These are phyloP conservation scores for Talaromyces sp. DNA, from an alignment of 2,329 filamentous ascomycete genomes.

Conservation along the genomic window DNA sequence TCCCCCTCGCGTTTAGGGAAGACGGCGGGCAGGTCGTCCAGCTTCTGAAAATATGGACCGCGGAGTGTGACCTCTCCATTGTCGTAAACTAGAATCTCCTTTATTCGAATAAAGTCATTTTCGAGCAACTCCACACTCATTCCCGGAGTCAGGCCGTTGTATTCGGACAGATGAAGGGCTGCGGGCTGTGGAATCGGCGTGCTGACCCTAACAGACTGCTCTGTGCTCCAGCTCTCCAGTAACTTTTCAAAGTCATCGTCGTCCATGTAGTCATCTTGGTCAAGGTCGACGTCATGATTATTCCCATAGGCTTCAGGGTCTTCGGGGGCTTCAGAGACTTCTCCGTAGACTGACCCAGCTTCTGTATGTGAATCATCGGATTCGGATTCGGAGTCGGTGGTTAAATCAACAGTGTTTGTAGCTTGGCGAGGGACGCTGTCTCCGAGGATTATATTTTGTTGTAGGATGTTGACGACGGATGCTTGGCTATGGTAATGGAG, in stretches of 20 bases:
- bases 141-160: constrained; percentile 18
- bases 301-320: no score
- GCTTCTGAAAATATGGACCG: constrained; percentile 34
- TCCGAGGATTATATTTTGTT: not conserved
- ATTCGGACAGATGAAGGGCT: not conserved
- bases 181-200: not conserved
- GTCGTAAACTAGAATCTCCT: constrained; percentile 27
- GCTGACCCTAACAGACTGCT: not conserved
- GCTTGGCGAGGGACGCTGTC: not conserved
- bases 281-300: not conserved
- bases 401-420: constrained; percentile 1
- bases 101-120: constrained; percentile 39
- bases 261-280: constrained; percentile 4
- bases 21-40: constrained; percentile 27
- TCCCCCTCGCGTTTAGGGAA: constrained; percentile 42
- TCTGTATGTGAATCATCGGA: constrained; percentile 2
- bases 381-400: not conserved
- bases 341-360: not conserved
- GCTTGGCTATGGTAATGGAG: not conserved
- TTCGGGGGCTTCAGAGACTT: not conserved
- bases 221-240: not conserved
- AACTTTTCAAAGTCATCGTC: constrained; percentile 18
- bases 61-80: constrained; percentile 26
- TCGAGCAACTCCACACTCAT: constrained; percentile 36
- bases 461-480: not conserved